These are phyloP conservation scores for Ananas comosus DNA, from an alignment of 176 grass and related monocot genomes.

Conservation along the genomic window DNA sequence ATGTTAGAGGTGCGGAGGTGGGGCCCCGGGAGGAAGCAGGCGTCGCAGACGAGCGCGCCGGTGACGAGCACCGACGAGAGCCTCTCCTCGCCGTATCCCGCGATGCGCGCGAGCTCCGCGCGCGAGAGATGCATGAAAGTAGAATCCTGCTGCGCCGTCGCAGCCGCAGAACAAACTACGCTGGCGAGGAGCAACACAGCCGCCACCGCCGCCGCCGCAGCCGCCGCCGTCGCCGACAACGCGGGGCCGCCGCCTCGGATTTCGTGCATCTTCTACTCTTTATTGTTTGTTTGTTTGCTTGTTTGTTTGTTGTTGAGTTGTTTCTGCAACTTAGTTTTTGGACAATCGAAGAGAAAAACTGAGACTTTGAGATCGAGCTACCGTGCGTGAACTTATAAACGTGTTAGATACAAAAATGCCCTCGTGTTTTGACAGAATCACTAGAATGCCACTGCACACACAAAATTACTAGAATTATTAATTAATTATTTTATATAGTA, in stretches of 20 bases:
- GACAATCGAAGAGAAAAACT: neutral
- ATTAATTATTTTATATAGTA: neutral
- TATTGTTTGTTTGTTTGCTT: neutral
- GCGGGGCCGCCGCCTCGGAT: neutral
- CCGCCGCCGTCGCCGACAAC: neutral
- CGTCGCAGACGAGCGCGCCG: constrained; percentile 13
- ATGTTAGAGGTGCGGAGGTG: neutral
- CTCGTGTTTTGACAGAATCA: neutral
- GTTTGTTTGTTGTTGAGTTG: too few relatives aligned
- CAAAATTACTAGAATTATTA: neutral
- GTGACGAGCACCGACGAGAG: constrained; percentile 13
- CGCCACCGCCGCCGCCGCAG: neutral
- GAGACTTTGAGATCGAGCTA: neutral
- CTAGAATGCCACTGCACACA: neutral
- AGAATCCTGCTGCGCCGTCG: neutral
- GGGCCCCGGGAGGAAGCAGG: neutral
- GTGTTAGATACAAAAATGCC: neutral
- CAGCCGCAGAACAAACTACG: neutral
- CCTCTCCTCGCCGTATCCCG: constrained; percentile 21
- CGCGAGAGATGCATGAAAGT: constrained; percentile 5
- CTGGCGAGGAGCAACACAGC: neutral
- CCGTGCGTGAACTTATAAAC: neutral
- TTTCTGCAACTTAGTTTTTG: neutral
- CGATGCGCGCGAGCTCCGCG: constrained; percentile 2
- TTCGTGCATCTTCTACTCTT: neutral